Evolutionary conservation across 2,329 filamentous ascomycete genomes (phyloP), one percentile per base, ranked within the genome.

Genomic region (Zymoseptoria tritici): DNA sequence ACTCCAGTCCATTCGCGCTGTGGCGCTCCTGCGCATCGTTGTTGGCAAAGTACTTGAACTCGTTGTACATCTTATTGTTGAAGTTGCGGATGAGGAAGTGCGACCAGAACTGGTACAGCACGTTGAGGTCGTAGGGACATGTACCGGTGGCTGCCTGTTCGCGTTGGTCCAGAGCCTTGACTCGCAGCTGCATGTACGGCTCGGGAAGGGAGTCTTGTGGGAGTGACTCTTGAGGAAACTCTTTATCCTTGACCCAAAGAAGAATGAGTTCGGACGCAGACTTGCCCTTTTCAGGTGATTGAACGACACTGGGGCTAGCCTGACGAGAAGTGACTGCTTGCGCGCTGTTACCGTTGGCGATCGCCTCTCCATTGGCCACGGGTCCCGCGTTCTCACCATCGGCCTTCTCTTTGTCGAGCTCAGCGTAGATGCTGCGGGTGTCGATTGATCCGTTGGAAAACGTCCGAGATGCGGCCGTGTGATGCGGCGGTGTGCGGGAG

Each of bases 71-170:
- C 70, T 78, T 79, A 60, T 81, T 79, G 73, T 91, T 89, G 81
- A 91, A 91, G 75, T 88, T 86, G 68, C 84, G 81, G 63, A 85
- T 81, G 64, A 91, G 79, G 70, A 88, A 89, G 72, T 87, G 83
- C 20, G 85, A 84, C 87, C 88, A 91, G 76, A 89, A 89, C 64
- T 85, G 81, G 76, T 90, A 91, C 29, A 90, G 80, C 60, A 84
- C 80, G 70, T 84, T 81, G 80, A 88, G 85, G 68, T 85, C 81
- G 61, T 79, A 76, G 54, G 82, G 80, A 49, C 77, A 80, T 57
- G 63, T 75, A 64, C 77, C 77, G 63, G 73, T 72, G 51, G 75
- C 64, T 62, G 76, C 74, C 65, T 74, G 73, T 62, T 75, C 72
- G 64, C 79, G 80, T 73, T 81, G 77, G 55, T 76, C 71, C 54